Percentiles rank a stretch among this genome's conserved stretches.
Evolutionary conservation across 192 early-diverging fungal species (phyloP).

Genomic region (Coemansia sp.): DNA sequence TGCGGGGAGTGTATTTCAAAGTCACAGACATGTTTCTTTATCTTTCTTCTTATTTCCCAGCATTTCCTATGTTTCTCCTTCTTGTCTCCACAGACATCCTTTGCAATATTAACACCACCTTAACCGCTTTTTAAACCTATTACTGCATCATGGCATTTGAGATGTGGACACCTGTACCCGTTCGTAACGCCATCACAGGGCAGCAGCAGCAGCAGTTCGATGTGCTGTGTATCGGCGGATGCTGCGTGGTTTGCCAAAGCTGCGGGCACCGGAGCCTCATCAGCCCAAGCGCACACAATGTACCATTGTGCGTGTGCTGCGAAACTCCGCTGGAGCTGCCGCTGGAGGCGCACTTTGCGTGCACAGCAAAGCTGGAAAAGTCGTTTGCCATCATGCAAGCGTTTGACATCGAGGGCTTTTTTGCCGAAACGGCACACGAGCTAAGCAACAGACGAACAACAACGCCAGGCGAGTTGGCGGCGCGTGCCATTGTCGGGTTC

Average conservation of each 20-base stretch:
- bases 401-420: conserved; percentile 46
- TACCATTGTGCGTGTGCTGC: conserved; percentile 41
- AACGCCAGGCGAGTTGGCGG: neutral
- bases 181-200: conserved; percentile 16
- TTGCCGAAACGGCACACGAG: conserved; percentile 32
- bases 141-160: conserved; percentile 13
- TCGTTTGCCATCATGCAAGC: conserved; percentile 44
- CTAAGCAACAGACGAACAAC: conserved; percentile 7
- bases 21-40: neutral
- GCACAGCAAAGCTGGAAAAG: conserved; percentile 32
- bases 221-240: conserved; percentile 32
- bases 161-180: conserved; percentile 21
- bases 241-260: conserved; percentile 32
- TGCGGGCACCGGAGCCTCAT: conserved; percentile 44
- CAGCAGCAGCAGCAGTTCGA: conserved; percentile 17
- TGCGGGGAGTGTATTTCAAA: too few species aligned
- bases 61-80: too few species aligned
- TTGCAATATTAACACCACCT: neutral
- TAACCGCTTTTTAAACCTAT: conserved; percentile 1
- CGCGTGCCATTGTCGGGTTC: conserved; percentile 34
- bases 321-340: conserved; percentile 33
- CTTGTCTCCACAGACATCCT: neutral
- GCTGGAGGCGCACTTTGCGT: conserved; percentile 49
- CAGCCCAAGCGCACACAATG: conserved; percentile 37
- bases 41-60: neutral